Evolutionary conservation across 202 grass and related monocot species (phyloP), one percentile per base, ranked within the genome.

Genomic region (Hordeum pubiflorum): DNA sequence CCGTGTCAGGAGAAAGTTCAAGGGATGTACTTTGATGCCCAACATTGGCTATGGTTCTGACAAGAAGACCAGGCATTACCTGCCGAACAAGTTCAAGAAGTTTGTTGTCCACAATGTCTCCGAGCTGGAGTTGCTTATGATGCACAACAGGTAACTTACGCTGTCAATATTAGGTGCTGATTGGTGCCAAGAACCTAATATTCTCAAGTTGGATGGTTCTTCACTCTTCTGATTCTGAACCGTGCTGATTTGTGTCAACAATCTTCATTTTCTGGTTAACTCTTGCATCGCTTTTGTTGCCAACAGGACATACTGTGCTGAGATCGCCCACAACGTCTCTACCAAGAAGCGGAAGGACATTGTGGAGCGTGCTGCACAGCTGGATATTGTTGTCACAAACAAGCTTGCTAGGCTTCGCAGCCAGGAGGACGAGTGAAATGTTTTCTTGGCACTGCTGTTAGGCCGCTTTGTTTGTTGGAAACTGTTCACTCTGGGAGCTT

Each of bases 321-420:
- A 97, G 85, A 97, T 97, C 1, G 94, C 91, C 15, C 94, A 92
- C 80, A 82, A 94, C 0, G 63, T 97, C 12, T 97, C 89, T 11
- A 97, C 94, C 0, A 89, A 44, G 89, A 97, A 97, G 87, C 94
- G 89, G 44, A 97, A 97, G 89, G 87, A 79, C 36, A 97, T 97
- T 1, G 94, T 94, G 0, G 91, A 90, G 83, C 89, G 89, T 18
- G 94, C 94, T 29, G 85, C 89, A 0, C 91, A 94, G 81, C 94
- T 97, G 15, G 91, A 93, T 85, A 83, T 97, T 31, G 94, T 91
- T 41, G 89, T 97, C 56, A 94, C 94, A 3, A 97, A 97, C 87
- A 92, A 82, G 87, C 85, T 90, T 15, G 87, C 89, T 3, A 97
- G 94, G 82, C 77, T 97, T 22, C 87, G 87, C 17, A 93, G 89